phyloP scores from a whole-genome alignment of 2,329 filamentous ascomycete genomes.

The Cercospora citrullina region DNA sequence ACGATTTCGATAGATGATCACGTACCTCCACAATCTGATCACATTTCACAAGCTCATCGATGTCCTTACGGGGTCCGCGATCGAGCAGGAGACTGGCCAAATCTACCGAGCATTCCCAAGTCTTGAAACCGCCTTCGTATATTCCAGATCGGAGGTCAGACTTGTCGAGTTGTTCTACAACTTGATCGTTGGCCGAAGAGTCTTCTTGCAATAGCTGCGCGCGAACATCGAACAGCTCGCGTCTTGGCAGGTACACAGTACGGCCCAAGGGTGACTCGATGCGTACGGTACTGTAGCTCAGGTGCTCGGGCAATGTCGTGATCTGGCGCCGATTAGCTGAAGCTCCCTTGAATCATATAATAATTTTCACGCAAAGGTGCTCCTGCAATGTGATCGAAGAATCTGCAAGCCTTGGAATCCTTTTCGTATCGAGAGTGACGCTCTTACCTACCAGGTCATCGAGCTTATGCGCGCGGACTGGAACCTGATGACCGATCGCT shows the following conservation, averaged over 20 bases:
- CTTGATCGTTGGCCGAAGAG: conserved; percentile 44
- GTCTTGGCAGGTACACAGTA: conserved; percentile 62
- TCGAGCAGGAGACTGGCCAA: conserved; percentile 65
- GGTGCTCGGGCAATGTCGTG: conserved; percentile 66
- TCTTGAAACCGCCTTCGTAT: conserved; percentile 87
- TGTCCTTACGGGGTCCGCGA: conserved; percentile 50
- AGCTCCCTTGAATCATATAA: neutral
- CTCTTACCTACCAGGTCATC: conserved; percentile 49
- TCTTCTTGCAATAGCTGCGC: conserved; percentile 76
- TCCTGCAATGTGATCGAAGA: neutral
- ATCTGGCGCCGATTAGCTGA: conserved; percentile 44
- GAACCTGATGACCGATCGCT: neutral
- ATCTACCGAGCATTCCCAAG: conserved; percentile 83
- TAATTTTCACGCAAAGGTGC: neutral
- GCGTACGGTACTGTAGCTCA: conserved; percentile 65
- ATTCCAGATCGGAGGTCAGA: conserved; percentile 78
- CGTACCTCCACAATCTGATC: conserved; percentile 52
- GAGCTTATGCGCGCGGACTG: conserved; percentile 42
- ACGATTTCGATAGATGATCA: neutral
- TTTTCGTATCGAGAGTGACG: neutral
- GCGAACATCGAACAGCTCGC: conserved; percentile 79
- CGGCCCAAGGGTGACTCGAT: conserved; percentile 61
- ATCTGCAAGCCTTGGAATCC: neutral
- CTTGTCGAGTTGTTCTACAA: conserved; percentile 62
- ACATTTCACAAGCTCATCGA: conserved; percentile 51